Percentiles rank a stretch among this genome's conserved stretches.
These are phyloP conservation scores for Inga leiocalycina DNA, from an alignment of 306 rosid genomes.

Conservation along the genomic window DNA sequence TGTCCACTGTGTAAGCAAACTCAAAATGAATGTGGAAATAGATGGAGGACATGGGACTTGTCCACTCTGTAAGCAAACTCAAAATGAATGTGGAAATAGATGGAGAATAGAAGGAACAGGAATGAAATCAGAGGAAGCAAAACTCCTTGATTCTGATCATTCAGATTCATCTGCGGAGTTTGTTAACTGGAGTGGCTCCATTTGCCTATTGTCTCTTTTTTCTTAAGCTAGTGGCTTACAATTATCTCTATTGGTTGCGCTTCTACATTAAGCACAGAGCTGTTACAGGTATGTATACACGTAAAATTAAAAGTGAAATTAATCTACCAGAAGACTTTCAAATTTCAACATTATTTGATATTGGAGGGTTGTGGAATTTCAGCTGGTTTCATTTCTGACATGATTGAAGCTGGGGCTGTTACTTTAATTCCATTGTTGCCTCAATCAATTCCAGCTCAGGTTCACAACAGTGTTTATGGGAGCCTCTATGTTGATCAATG, in stretches of 20 bases:
- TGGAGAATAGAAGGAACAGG: slow-evolving; percentile 37
- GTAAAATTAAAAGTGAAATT: slow-evolving; percentile 41
- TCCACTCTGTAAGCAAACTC: too few relatives aligned
- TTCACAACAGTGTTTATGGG: slow-evolving; percentile 67
- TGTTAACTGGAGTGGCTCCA: too few relatives aligned
- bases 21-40: slow-evolving; percentile 43
- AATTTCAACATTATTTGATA: slow-evolving; percentile 71
- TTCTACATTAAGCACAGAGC: slow-evolving; percentile 70
- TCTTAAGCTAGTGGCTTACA: slow-evolving; percentile 71
- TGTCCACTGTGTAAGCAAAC: too few relatives aligned
- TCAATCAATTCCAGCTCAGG: slow-evolving; percentile 34
- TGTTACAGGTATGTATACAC: slow-evolving; percentile 73
- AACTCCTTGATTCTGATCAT: slow-evolving; percentile 47
- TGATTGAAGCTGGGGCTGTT: slow-evolving; percentile 87
- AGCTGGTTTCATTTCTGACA: slow-evolving; percentile 84
- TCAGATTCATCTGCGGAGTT: slow-evolving; percentile 60
- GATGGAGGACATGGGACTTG: background rate
- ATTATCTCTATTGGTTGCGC: slow-evolving; percentile 72
- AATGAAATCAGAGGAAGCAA: slow-evolving; percentile 67
- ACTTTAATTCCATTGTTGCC: slow-evolving; percentile 72
- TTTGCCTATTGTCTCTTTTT: slow-evolving; percentile 46
- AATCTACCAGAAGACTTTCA: slow-evolving; percentile 71
- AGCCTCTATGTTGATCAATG: slow-evolving; percentile 57
- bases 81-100: slow-evolving; percentile 45
- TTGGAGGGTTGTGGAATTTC: slow-evolving; percentile 92